These are phyloP conservation scores for Tilletia indica DNA, from an alignment of 1,284 basidiomycete species.

Conservation along the genomic window DNA sequence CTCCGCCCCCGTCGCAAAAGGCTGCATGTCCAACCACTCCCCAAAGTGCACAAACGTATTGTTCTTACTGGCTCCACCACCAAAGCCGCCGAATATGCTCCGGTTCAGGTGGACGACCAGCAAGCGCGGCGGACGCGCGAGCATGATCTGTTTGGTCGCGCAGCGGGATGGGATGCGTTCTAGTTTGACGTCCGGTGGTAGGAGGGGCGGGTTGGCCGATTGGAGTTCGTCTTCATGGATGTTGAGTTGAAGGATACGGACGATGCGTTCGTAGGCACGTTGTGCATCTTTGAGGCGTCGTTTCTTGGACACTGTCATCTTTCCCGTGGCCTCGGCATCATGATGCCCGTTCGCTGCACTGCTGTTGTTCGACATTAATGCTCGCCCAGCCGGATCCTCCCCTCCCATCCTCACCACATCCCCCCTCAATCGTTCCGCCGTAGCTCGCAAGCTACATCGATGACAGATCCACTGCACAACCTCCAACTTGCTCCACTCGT, in stretches of 20 bases:
- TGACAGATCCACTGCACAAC: slow-evolving; percentile 53
- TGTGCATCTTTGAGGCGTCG: not conserved
- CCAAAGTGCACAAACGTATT: slow-evolving; percentile 42
- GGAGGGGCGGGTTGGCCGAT: not conserved
- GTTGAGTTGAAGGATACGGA: slow-evolving; percentile 29
- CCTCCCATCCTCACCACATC: slow-evolving; percentile 22
- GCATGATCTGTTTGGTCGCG: slow-evolving; percentile 52
- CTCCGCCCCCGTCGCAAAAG: slow-evolving; percentile 36
- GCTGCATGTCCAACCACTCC: slow-evolving; percentile 43
- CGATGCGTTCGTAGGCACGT: slow-evolving; percentile 27
- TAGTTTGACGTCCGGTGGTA: slow-evolving; percentile 20
- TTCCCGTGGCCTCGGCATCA: not conserved
- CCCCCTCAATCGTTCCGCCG: slow-evolving; percentile 20
- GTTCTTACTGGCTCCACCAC: slow-evolving; percentile 43
- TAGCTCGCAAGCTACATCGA: slow-evolving; percentile 45
- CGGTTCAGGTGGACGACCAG: slow-evolving; percentile 51
- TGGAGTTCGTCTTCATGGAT: slow-evolving; percentile 45
- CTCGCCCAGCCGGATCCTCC: not conserved
- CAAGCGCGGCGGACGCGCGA: slow-evolving; percentile 43
- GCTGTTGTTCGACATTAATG: not conserved
- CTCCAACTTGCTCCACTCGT: slow-evolving; percentile 45
- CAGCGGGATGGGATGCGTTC: slow-evolving; percentile 29
- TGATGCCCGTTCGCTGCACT: no score
- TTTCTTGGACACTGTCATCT: slow-evolving; percentile 21
- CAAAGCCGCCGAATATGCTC: slow-evolving; percentile 37